Base-by-base conservation (phyloP, 2,329 filamentous ascomycete species). In the Claviceps lovelessii region DNA sequence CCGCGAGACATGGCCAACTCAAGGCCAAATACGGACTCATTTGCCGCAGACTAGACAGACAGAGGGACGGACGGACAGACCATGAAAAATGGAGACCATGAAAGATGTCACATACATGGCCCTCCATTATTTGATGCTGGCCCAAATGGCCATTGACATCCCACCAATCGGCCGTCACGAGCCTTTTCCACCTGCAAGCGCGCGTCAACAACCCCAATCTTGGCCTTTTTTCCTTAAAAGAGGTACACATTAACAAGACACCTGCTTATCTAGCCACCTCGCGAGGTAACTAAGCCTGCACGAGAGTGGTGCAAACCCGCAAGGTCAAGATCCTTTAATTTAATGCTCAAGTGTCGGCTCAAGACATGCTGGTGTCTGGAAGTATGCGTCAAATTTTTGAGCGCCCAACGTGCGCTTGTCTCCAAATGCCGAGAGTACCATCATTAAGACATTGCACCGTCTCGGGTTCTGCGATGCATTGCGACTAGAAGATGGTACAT, bases 151-250 rank as follows among this genome's bases (percentile, higher is more conserved):
- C 23, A 23, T 23, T 3, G 23, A 23, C 41, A 19, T n/a, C 17
- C 39, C 46, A 37, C 37, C 23, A 23, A 23, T 23, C 52, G 37
- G 19, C 42, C 33, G 19, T 17, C 29, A 11, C 47, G 19, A 44
- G 19, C 37, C 19, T 28, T 35, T 49, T 17, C 35, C 44, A 49
- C 41, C 51, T 53, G 11, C 42, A 58, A 56, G 57, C 57, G 57
- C 57, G 57, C 57, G 57, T 53, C 54, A 57, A 54, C 39, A 13
- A 37, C 19, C 47, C 19, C 47, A 29, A 19, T 31, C n/a, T 35
- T 44, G 49, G 39, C 39, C 39, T 28, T 46, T 5, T 5, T 5
- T 19, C 1, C 10, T 15, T 28, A 17, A 39, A 17, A 39, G 37
- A 39, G 19, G 42, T 46, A 19, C 28, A 23, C 23, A 23, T 23